Percentiles rank a stretch among this genome's conserved stretches.
phyloP scores from a whole-genome alignment of 208 protist species.

The Phytomonas serpens region DNA sequence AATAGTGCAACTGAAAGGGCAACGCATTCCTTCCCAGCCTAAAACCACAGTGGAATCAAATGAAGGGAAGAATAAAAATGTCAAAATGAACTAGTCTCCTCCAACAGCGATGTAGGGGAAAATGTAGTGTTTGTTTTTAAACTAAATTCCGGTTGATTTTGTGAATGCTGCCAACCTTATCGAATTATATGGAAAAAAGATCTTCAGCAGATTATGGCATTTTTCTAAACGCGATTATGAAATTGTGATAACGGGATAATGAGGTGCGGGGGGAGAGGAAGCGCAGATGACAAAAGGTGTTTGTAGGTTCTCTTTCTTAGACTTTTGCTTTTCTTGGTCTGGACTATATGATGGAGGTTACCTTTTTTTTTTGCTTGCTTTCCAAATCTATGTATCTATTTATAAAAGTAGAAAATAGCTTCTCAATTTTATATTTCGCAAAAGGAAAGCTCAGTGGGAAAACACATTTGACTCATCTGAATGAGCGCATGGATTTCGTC shows the following conservation, averaged over 20 bases:
- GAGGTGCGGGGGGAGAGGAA: neutral
- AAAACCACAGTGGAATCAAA: neutral
- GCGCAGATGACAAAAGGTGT: conserved; percentile 11
- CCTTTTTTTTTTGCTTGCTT: conserved; percentile 13
- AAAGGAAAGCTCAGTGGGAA: conserved; percentile 5
- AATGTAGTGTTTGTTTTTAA: neutral
- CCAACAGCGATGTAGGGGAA: neutral
- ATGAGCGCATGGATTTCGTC: conserved; percentile 83
- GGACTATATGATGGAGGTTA: neutral
- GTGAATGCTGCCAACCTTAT: neutral
- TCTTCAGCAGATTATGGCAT: neutral
- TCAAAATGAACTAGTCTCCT: neutral
- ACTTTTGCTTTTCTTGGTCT: conserved; percentile 11
- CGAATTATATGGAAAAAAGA: neutral
- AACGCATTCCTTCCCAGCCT: neutral
- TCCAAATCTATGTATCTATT: conserved; percentile 4
- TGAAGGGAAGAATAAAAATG: neutral
- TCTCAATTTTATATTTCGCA: conserved; percentile 13
- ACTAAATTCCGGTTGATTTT: neutral
- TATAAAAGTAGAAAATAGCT: neutral
- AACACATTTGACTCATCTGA: neutral
- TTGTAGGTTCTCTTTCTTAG: neutral
- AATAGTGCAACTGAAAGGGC: neutral
- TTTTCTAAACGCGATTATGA: neutral
- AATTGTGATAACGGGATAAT: neutral